Evolutionary conservation across 129 eudicot genomes (phyloP), one percentile per base, ranked within the genome.

Genomic region (Apium graveolens): DNA sequence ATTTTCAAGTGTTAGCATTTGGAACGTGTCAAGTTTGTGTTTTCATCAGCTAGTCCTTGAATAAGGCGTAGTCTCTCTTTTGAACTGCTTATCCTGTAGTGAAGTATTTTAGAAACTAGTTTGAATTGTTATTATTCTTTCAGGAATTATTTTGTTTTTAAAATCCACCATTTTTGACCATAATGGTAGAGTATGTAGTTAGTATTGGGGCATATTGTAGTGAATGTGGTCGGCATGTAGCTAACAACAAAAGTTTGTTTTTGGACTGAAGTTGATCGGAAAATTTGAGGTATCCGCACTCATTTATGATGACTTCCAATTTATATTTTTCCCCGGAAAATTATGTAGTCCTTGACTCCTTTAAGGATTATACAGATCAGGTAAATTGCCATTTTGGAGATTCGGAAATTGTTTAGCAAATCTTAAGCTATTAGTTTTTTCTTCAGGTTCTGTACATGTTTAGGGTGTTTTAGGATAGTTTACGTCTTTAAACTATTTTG

Each of bases 211-310:
- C 24, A 55, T 51, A n/a, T 76, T 14, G 44, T 76, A 49, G 66
- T 60, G 70, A 80, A 80, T 77, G 55, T 80, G 37, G 55, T 80
- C 44, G 14, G 45, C 46, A 46, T 78, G 7, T 80, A 80, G 86
- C 80, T 18, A 32, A 76, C 79, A 82, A 70, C 34, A 35, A 38
- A 46, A 76, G 11, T 60, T 60, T 60, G 26, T 45, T 74, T 11
- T 74, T 77, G 55, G 71, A 26, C 29, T 77, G 55, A 60, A 55
- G 12, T 16, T 77, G 21, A 39, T n/a, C 1, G 31, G 17, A 62
- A 27, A 62, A 62, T 62, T n/a, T 62, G 69, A 26, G 69, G 32
- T 11, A 62, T 62, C 35, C 0, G 16, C 27, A 62, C 35, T 62
- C 35, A 26, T 62, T 3, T 62, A 13, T 65, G 32, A 26, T 26